Evolutionary conservation across 2,329 filamentous ascomycete species (phyloP).

Genomic region (Fusarium lateritium): DNA sequence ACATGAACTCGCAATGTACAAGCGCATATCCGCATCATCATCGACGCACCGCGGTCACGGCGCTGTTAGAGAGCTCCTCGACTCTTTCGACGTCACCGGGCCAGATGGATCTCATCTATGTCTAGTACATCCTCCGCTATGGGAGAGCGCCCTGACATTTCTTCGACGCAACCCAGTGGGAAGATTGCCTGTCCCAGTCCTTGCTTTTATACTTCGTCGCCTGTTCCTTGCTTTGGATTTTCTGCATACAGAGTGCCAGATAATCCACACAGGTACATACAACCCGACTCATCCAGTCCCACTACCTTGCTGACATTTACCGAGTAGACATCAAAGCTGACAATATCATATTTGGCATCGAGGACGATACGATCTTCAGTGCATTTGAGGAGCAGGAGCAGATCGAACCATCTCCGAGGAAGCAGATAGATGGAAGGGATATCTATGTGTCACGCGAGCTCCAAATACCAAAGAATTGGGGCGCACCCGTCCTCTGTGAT

Average conservation of each 20-base stretch:
- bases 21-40: conserved; percentile 52
- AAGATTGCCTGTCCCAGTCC: conserved; percentile 54
- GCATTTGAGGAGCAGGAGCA: conserved; percentile 59
- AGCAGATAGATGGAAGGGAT: conserved; percentile 56
- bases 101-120: conserved; percentile 56
- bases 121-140: conserved; percentile 59
- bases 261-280: conserved; percentile 62
- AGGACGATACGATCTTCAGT: conserved; percentile 57
- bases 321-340: conserved; percentile 61
- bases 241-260: conserved; percentile 61
- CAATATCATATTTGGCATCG: conserved; percentile 62
- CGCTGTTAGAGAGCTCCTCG: conserved; percentile 54
- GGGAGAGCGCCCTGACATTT: conserved; percentile 58
- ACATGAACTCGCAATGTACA: conserved; percentile 61
- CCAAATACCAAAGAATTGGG: conserved; percentile 50
- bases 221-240: conserved; percentile 62
- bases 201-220: conserved; percentile 55
- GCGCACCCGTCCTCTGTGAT: conserved; percentile 62
- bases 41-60: conserved; percentile 52
- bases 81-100: conserved; percentile 56
- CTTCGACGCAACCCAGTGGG: conserved; percentile 57
- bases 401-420: conserved; percentile 58
- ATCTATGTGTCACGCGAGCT: conserved; percentile 62
- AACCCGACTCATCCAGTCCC: background rate
- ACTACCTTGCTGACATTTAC: conserved; percentile 47